phyloP scores from a whole-genome alignment of 352 stramenopile species.

The Phytophthora niederhauseri region DNA sequence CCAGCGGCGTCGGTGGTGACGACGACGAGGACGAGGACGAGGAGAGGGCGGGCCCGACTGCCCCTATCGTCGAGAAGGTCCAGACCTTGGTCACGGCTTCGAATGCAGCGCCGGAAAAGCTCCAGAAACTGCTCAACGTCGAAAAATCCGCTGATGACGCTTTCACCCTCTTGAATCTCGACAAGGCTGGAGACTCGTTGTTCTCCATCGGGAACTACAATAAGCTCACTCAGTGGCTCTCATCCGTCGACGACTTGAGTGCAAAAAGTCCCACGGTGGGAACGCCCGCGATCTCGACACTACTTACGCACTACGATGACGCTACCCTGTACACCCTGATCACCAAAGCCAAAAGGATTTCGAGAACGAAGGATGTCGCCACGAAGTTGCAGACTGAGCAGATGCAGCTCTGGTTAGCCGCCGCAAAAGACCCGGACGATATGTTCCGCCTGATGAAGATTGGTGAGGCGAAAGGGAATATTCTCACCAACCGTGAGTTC shows the following conservation, averaged over 20 bases:
- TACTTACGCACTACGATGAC: constrained; percentile 3
- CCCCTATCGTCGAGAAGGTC: too few species aligned
- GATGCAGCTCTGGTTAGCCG: constrained; percentile 1
- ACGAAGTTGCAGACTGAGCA: neutral
- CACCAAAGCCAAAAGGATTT: neutral
- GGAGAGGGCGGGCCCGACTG: too few species aligned
- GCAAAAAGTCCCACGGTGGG: neutral
- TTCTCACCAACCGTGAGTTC: neutral
- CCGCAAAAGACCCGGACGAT: neutral
- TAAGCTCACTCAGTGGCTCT: neutral
- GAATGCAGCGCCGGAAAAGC: too few species aligned
- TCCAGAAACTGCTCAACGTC: too few species aligned
- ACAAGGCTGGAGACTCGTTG: too few species aligned
- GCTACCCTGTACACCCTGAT: neutral
- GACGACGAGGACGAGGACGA: too few species aligned
- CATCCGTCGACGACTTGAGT: constrained; percentile 12
- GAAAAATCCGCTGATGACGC: too few species aligned
- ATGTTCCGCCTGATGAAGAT: neutral
- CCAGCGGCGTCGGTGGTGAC: too few species aligned
- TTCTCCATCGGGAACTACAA: too few species aligned
- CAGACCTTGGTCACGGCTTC: too few species aligned
- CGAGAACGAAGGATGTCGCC: neutral
- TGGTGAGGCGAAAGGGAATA: neutral
- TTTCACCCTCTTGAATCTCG: too few species aligned
- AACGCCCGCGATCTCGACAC: constrained; percentile 1